Evolutionary conservation across 345 rosid genomes (phyloP).

Genomic region (Tarenaya hassleriana): DNA sequence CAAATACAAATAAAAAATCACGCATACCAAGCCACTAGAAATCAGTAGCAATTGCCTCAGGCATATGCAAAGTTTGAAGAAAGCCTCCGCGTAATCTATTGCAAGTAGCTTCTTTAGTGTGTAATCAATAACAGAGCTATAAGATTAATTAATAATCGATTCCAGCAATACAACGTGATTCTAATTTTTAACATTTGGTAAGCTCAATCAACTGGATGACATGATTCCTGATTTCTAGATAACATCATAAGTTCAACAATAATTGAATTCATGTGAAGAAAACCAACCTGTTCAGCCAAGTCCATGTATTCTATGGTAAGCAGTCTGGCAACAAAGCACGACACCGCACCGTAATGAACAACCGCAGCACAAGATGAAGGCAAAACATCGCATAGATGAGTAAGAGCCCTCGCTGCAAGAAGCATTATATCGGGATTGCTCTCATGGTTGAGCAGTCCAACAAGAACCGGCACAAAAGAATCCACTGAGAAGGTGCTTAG

Average conservation of each 20-base stretch:
- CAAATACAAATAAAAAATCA: conserved; percentile 11
- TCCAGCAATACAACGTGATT: conserved; percentile 4
- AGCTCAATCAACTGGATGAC: neutral
- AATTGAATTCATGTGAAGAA: neutral
- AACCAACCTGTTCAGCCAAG: conserved; percentile 92
- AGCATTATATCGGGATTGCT: conserved; percentile 96
- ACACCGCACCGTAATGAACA: conserved; percentile 93
- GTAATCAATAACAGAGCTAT: too few relatives aligned
- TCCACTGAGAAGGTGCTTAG: conserved; percentile 94
- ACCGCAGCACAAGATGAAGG: conserved; percentile 99
- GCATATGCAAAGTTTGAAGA: too few relatives aligned
- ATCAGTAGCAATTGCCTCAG: neutral
- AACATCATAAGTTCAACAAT: neutral
- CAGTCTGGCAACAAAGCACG: conserved; percentile 86
- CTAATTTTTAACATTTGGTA: neutral
- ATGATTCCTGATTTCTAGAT: neutral
- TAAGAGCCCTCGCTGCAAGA: conserved; percentile 96
- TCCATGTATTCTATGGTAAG: conserved; percentile 98
- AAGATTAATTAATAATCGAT: too few relatives aligned
- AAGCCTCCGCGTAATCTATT: too few relatives aligned
- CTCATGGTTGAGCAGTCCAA: conserved; percentile 91
- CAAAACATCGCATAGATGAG: conserved; percentile 91
- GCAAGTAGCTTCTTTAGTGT: too few relatives aligned
- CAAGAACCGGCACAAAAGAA: conserved; percentile 89
- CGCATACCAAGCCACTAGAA: neutral